Conservation (phyloP, 108 stramenopile species). For the Aurantiochytrium sp. region DNA sequence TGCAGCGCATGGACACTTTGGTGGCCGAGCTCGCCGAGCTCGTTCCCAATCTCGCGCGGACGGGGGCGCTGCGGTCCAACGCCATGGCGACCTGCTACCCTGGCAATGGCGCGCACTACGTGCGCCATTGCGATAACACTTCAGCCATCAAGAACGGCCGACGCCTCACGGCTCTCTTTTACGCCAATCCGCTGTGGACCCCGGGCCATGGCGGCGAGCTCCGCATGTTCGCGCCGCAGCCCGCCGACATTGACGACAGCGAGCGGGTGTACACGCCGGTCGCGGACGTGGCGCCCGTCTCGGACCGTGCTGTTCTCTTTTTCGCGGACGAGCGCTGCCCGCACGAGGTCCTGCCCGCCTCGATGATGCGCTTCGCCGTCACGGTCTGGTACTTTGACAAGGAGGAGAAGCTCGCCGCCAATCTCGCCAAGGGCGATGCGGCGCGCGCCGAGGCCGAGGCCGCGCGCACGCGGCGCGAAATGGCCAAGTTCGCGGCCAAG, state of each 20-base stretch:
- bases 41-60: not conserved
- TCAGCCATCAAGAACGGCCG: not conserved
- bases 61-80: not conserved
- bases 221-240: conserved; percentile 13
- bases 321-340: conserved; percentile 4
- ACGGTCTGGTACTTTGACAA: conserved; percentile 20
- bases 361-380: not conserved
- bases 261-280: not conserved
- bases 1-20: not conserved
- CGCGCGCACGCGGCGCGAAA: not conserved
- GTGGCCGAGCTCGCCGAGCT: not conserved
- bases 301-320: not conserved
- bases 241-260: not conserved
- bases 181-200: not conserved
- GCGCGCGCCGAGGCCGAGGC: not conserved
- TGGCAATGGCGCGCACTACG: not conserved
- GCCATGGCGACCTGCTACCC: conserved; percentile 29
- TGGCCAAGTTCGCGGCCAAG: not conserved
- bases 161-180: conserved; percentile 20
- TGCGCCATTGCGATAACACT: conserved; percentile 11
- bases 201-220: not conserved
- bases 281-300: not conserved
- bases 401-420: not conserved
- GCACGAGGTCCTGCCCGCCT: not conserved
- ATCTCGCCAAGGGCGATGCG: not conserved